Percentiles rank a stretch among this genome's conserved stretches.
Evolutionary conservation across 805 yeast genomes (phyloP).

Genomic region (Sugiyamaella boreocaroliniensis): DNA sequence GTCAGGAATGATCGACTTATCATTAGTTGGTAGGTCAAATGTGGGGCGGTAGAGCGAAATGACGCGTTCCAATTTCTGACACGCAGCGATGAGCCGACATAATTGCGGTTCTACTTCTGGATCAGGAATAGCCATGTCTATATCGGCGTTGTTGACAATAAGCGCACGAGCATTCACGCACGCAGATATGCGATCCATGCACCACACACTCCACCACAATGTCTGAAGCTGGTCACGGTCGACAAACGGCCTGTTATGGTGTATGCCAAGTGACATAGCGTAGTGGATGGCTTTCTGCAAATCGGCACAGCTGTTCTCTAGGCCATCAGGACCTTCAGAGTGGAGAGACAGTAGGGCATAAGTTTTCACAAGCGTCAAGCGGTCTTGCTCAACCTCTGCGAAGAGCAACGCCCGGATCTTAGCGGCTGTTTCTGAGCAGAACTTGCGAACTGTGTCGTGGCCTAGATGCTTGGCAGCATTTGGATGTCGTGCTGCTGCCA

Average conservation of each 20-base stretch:
- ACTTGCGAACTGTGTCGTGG: slow-evolving; percentile 27
- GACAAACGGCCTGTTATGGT: slow-evolving; percentile 33
- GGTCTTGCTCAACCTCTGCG: slow-evolving; percentile 36
- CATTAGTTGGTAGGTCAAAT: not conserved
- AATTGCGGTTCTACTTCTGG: slow-evolving; percentile 26
- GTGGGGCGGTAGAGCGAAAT: slow-evolving; percentile 35
- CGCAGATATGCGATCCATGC: slow-evolving; percentile 36
- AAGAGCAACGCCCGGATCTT: slow-evolving; percentile 34
- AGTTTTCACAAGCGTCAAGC: slow-evolving; percentile 33
- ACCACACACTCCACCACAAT: slow-evolving; percentile 38
- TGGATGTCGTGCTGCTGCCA: slow-evolving; percentile 38
- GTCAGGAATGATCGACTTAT: slow-evolving; percentile 17
- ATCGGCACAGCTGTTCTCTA: slow-evolving; percentile 34
- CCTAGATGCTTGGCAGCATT: slow-evolving; percentile 29
- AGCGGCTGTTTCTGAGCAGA: slow-evolving; percentile 29
- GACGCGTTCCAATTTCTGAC: slow-evolving; percentile 33
- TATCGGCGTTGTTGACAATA: slow-evolving; percentile 35
- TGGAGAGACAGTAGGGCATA: slow-evolving; percentile 35
- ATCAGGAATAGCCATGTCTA: slow-evolving; percentile 30
- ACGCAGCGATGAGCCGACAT: slow-evolving; percentile 30
- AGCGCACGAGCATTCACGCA: slow-evolving; percentile 37
- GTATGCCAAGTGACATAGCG: slow-evolving; percentile 36
- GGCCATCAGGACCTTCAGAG: slow-evolving; percentile 36
- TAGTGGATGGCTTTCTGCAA: slow-evolving; percentile 35
- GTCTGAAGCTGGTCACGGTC: slow-evolving; percentile 27